phyloP scores from a whole-genome alignment of 139 green algal species.

The Protoeuglena noctilucae region DNA sequence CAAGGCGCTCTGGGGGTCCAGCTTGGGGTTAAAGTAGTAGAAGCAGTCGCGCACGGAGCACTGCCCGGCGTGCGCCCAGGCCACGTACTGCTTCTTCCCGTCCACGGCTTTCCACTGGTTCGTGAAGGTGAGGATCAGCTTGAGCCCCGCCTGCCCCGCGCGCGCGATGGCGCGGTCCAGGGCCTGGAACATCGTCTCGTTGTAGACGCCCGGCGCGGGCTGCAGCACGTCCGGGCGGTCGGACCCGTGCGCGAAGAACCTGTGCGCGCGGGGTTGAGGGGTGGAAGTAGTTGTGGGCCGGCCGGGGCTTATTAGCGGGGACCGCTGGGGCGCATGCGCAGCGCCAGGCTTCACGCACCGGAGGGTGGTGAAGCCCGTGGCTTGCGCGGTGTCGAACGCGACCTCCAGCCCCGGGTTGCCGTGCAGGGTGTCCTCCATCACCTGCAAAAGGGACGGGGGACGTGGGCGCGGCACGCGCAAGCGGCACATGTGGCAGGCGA shows the following conservation, averaged over 20 bases:
- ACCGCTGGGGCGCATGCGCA: too few species aligned
- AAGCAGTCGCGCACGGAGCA: slow-evolving; percentile 13
- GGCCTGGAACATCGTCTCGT: neutral
- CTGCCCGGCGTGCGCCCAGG: slow-evolving; percentile 2
- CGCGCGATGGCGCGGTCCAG: neutral
- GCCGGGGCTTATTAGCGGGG: too few species aligned
- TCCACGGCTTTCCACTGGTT: slow-evolving; percentile 8
- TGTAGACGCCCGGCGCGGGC: neutral
- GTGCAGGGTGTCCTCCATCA: neutral
- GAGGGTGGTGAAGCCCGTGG: neutral
- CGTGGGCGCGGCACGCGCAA: neutral
- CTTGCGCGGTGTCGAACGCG: neutral
- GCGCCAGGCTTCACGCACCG: too few species aligned
- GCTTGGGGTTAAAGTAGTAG: too few species aligned
- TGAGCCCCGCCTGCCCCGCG: neutral
- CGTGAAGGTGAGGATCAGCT: neutral
- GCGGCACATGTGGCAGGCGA: neutral
- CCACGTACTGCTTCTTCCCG: slow-evolving; percentile 25
- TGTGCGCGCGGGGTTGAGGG: too few species aligned
- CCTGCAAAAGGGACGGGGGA: neutral
- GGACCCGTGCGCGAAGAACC: neutral
- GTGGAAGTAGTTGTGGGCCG: too few species aligned
- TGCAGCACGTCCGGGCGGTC: neutral
- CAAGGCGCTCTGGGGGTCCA: too few species aligned
- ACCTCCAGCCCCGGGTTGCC: neutral